phyloP scores from a whole-genome alignment of 2,329 filamentous ascomycete species.

The Tympanopsis confertula region DNA sequence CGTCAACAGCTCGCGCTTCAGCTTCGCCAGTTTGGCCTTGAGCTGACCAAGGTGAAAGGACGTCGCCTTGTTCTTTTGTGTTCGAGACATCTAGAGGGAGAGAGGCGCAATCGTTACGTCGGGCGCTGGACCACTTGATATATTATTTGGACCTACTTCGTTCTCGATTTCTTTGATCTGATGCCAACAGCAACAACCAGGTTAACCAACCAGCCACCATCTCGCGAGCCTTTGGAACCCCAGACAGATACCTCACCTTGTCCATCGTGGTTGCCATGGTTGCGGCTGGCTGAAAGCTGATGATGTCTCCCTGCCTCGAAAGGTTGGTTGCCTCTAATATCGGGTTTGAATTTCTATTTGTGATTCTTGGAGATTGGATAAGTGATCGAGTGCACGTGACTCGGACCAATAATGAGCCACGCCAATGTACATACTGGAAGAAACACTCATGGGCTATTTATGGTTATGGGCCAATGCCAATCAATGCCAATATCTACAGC shows the following conservation, averaged over 20 bases:
- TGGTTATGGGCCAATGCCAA: too few species aligned
- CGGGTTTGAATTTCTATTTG: background rate
- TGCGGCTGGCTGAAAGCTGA: constrained; percentile 16
- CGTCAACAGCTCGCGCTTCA: constrained; percentile 89
- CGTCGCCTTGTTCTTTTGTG: constrained; percentile 94
- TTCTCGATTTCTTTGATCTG: constrained; percentile 94
- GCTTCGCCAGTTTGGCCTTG: constrained; percentile 95
- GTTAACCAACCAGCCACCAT: constrained; percentile 17
- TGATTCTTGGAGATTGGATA: too few species aligned
- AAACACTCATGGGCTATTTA: too few species aligned
- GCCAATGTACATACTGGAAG: too few species aligned
- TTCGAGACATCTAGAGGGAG: constrained; percentile 67
- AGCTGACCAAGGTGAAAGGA: constrained; percentile 89
- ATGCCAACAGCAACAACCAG: constrained; percentile 12
- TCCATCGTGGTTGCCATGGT: constrained; percentile 95
- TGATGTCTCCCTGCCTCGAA: constrained; percentile 5
- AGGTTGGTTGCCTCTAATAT: background rate
- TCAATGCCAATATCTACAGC: too few species aligned
- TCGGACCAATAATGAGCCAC: too few species aligned
- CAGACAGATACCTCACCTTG: constrained; percentile 49
- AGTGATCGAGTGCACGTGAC: too few species aligned
- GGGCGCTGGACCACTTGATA: constrained; percentile 4
- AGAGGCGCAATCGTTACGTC: constrained; percentile 4
- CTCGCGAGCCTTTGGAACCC: constrained; percentile 3
- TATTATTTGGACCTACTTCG: constrained; percentile 51